phyloP scores from a whole-genome alignment of 495 filamentous ascomycete species.

The Hyaloscypha finlandica region DNA sequence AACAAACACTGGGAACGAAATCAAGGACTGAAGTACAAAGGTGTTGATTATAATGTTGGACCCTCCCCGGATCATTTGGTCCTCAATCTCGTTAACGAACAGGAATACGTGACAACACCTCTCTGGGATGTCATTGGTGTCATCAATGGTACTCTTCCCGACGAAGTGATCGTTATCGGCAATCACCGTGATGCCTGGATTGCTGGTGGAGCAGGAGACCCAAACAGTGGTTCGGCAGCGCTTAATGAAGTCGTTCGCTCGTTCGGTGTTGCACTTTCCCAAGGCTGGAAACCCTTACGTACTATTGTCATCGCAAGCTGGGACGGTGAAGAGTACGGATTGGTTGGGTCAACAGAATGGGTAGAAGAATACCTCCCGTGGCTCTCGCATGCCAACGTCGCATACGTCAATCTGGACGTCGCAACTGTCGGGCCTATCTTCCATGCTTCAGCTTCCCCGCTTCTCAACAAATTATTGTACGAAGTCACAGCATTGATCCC shows the following conservation, averaged over 20 bases:
- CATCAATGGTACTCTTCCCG: conserved; percentile 85
- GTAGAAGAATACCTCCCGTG: conserved; percentile 93
- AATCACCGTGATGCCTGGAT: conserved; percentile 97
- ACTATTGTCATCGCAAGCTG: conserved; percentile 94
- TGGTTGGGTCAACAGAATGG: conserved; percentile 91
- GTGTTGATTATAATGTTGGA: conserved; percentile 88
- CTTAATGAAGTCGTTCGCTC: conserved; percentile 83
- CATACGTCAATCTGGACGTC: conserved; percentile 90
- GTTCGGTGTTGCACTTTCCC: conserved; percentile 74
- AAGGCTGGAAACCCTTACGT: conserved; percentile 87
- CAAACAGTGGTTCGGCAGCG: conserved; percentile 87
- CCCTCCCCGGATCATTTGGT: conserved; percentile 76
- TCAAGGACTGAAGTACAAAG: conserved; percentile 75
- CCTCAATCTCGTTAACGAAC: conserved; percentile 82
- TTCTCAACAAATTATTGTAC: conserved; percentile 75
- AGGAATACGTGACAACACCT: conserved; percentile 87
- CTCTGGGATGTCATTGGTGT: conserved; percentile 95
- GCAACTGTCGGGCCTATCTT: conserved; percentile 74
- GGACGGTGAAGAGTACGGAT: conserved; percentile 93
- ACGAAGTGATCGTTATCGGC: conserved; percentile 89
- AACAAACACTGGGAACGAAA: conserved; percentile 69
- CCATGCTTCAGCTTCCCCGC: conserved; percentile 69
- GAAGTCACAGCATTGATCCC: conserved; percentile 68
- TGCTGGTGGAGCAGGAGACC: conserved; percentile 83
- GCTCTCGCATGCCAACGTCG: conserved; percentile 74